Evolutionary conservation across 1,284 basidiomycete species (phyloP).

Genomic region (Ceratobasidium sp.): DNA sequence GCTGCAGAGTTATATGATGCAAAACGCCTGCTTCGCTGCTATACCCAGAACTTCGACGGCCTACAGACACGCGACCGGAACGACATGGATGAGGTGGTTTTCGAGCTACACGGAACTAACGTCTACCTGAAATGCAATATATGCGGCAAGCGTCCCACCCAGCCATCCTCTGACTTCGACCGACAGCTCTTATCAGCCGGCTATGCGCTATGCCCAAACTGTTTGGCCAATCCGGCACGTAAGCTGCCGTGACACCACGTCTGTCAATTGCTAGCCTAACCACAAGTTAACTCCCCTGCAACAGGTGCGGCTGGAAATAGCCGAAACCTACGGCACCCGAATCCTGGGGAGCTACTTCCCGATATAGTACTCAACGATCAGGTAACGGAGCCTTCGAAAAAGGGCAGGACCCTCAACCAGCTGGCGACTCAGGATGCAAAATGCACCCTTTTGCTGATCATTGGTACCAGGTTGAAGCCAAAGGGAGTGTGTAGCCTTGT

Average conservation of each 20-base stretch:
- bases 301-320: background rate
- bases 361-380: constrained; percentile 10
- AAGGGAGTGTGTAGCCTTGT: background rate
- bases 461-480: background rate
- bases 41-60: constrained; percentile 24
- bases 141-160: background rate
- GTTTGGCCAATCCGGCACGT: background rate
- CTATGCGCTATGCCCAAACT: background rate
- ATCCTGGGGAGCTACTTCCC: background rate
- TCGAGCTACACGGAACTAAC: constrained; percentile 20
- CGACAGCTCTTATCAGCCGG: background rate
- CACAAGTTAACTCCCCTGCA: background rate
- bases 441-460: background rate
- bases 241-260: background rate
- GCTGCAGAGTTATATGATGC: background rate
- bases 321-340: background rate
- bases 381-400: background rate
- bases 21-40: background rate
- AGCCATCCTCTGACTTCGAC: background rate
- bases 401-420: background rate
- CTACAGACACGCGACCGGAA: constrained; percentile 2
- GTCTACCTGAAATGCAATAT: background rate
- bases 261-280: background rate
- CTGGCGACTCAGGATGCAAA: background rate
- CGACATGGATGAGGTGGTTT: background rate